Conservation (phyloP, 1,284 basidiomycete genomes). For the Trichosporon sp. region DNA sequence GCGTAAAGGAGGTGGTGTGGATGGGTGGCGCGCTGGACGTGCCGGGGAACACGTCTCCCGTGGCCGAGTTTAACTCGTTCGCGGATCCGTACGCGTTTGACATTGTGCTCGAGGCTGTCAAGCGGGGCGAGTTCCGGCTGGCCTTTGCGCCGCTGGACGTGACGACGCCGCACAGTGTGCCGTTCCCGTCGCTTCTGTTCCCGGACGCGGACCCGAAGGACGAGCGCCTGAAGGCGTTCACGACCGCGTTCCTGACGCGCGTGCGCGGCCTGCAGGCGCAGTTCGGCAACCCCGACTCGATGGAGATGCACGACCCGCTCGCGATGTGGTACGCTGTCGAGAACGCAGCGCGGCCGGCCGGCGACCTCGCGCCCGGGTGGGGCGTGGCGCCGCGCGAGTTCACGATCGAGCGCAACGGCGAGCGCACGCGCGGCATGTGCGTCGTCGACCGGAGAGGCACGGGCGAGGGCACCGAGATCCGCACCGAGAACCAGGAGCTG, state of each 20-base stretch:
- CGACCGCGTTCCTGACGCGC: conserved; percentile 69
- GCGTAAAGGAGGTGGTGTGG: conserved; percentile 65
- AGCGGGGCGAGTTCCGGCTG: conserved; percentile 52
- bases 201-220: conserved; percentile 50
- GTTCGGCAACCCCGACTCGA: conserved; percentile 68
- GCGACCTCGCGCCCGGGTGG: conserved; percentile 38
- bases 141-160: conserved; percentile 73
- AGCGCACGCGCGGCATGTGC: conserved; percentile 52
- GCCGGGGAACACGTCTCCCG: conserved; percentile 80
- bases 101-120: conserved; percentile 47
- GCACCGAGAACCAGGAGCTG: conserved; percentile 32
- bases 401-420: conserved; percentile 48
- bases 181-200: conserved; percentile 61
- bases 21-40: conserved; percentile 98
- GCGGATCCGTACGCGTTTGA: conserved; percentile 85
- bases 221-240: conserved; percentile 65
- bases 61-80: conserved; percentile 89
- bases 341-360: conserved; percentile 47
- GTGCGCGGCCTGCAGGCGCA: conserved; percentile 63
- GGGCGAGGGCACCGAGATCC: conserved; percentile 27
- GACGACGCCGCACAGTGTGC: conserved; percentile 70
- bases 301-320: conserved; percentile 62
- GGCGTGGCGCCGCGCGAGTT: conserved; percentile 38
- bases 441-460: conserved; percentile 50
- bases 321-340: conserved; percentile 55